Percentiles rank a stretch among this genome's conserved stretches.
These are phyloP conservation scores for Mortierella sp. DNA, from an alignment of 371 early-diverging fungal species.

Conservation along the genomic window DNA sequence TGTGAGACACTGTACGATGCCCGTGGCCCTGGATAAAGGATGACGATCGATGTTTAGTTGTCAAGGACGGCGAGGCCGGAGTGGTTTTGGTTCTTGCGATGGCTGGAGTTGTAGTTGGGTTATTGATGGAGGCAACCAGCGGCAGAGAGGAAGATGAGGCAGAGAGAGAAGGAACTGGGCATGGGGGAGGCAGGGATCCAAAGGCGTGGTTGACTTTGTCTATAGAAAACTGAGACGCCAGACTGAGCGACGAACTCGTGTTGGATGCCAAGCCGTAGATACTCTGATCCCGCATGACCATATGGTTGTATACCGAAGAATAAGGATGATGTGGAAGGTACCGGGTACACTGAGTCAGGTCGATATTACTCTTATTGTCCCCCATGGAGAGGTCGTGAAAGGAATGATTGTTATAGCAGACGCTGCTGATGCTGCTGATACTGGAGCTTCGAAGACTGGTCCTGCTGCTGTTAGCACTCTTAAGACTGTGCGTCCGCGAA, in stretches of 20 bases:
- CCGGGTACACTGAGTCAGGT: conserved; percentile 19
- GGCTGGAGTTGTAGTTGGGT: conserved; percentile 28
- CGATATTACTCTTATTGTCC: conserved; percentile 38
- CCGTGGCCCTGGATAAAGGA: conserved; percentile 3
- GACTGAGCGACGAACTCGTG: conserved; percentile 24
- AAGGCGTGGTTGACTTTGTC: conserved; percentile 41
- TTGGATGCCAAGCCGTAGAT: conserved; percentile 28
- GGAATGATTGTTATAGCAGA: conserved; percentile 16
- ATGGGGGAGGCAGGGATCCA: conserved; percentile 45
- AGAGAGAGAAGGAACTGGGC: conserved; percentile 24
- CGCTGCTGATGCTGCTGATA: conserved; percentile 13
- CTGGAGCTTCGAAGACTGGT: conserved; percentile 5
- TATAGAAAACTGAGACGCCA: conserved; percentile 24
- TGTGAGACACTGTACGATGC: conserved; percentile 7
- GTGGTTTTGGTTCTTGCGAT: conserved; percentile 6
- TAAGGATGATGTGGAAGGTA: conserved; percentile 26
- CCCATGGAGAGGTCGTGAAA: conserved; percentile 43
- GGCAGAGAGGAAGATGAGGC: conserved; percentile 37
- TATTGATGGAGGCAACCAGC: conserved; percentile 27
- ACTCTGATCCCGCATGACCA: conserved; percentile 28
- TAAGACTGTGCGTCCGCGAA: conserved; percentile 13
- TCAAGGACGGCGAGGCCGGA: conserved; percentile 17
- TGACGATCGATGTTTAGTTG: conserved; percentile 8
- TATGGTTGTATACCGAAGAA: conserved; percentile 25
- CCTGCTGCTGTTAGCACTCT: conserved; percentile 20